Evolutionary conservation across 2,329 filamentous ascomycete species (phyloP).

Genomic region (Neofusicoccum laricinum): DNA sequence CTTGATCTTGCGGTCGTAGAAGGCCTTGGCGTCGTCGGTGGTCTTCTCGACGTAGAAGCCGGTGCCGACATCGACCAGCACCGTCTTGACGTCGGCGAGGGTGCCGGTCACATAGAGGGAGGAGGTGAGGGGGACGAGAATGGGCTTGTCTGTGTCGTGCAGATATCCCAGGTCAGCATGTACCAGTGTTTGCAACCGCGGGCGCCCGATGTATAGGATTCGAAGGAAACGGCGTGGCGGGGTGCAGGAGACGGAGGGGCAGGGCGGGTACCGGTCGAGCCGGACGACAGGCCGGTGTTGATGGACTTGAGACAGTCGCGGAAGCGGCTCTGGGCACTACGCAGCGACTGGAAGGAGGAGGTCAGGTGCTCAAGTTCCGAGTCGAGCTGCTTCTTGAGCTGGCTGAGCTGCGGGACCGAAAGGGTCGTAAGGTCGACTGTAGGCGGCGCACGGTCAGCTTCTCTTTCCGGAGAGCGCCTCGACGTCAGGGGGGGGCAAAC

Average conservation of each 20-base stretch:
- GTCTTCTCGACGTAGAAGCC: slow-evolving; percentile 92
- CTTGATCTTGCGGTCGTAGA: slow-evolving; percentile 67
- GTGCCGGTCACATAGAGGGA: slow-evolving; percentile 90
- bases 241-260: not conserved
- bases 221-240: not conserved
- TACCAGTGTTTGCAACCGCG: slow-evolving; percentile 31
- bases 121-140: slow-evolving; percentile 91
- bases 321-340: slow-evolving; percentile 88
- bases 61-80: slow-evolving; percentile 84
- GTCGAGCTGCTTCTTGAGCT: slow-evolving; percentile 94
- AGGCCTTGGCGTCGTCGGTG: slow-evolving; percentile 60
- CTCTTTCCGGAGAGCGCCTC: not conserved
- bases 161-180: slow-evolving; percentile 3
- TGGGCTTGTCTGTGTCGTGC: slow-evolving; percentile 50
- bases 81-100: slow-evolving; percentile 49
- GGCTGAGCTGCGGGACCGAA: slow-evolving; percentile 77
- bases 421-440: slow-evolving; percentile 70
- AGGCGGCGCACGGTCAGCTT: not conserved
- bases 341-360: slow-evolving; percentile 82
- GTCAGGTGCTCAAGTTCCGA: slow-evolving; percentile 95
- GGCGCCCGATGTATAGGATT: not conserved
- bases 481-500: not conserved
- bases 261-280: slow-evolving; percentile 22
- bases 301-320: slow-evolving; percentile 83
- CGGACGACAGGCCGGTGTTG: slow-evolving; percentile 51